Base-by-base conservation (phyloP, 108 stramenopile species). In the Pseudonitzschia multiseries region DNA sequence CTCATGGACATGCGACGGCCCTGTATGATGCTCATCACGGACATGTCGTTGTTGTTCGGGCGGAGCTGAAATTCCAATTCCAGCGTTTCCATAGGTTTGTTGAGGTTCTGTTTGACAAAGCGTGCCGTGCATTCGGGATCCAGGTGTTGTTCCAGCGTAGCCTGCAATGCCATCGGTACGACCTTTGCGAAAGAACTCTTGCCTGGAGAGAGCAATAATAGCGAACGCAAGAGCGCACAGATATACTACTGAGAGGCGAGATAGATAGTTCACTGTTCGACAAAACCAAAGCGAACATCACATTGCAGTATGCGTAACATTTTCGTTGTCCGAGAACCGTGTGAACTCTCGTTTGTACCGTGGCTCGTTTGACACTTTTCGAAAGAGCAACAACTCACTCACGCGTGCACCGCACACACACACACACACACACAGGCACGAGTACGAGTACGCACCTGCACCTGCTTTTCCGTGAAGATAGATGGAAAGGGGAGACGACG, bases 91-190 rank as follows among this genome's bases (percentile, higher is more conserved):
- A 56, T 36, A n/a, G 76, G 77, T 66, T 91, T 88, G 75, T 91
- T 91, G 10, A 91, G 80, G 75, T 87, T 87, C 72, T 91, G 90
- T 65, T 91, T 91, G 51, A 91, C 87, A 70, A 86, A 91, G 33
- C 86, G 85, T 4, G 82, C 85, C 51, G 76, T 20, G 13, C 87
- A 57, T 73, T 86, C 86, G 13, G 90, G 86, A 71, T 91, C 90
- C 20, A 62, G n/a, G 51, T 72, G 20, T 33, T 59, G 41, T 48
- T 75, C 80, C 14, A 91, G 77, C 27, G 87, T 71, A 14, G 59
- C 72, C 17, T 86, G 63, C 20, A 91, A 46, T 17, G 87, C 85
- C 13, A 80, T 72, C 14, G 80, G 72, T 40, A 91, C 69, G 54
- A 70, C 69, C 28, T 84, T 72, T 17, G 86, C 90, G 13, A 91